Base-by-base conservation (phyloP, 108 stramenopile genomes). In the Cyclotella kingstonii region DNA sequence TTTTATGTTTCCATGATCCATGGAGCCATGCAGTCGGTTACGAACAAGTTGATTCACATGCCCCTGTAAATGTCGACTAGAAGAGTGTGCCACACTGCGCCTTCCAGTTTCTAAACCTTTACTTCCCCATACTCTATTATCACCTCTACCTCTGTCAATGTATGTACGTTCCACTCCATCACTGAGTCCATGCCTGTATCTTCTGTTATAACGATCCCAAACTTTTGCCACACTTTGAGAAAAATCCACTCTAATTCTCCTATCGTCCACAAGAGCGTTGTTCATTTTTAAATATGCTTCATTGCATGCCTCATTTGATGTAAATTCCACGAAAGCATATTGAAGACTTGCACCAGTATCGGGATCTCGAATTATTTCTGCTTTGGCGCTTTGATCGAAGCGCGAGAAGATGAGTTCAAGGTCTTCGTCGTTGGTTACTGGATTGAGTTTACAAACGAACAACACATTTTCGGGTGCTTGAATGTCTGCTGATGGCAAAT, bases 241-340 rank as follows among this genome's bases (percentile, higher is more conserved):
- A 56, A 99, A 99, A 59, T 98, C 98, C 28, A 99, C 99, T 47
- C 89, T 79, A 41, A 99, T 98, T 38, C 99, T 76, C 30, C 98
- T 81, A 62, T 99, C 97, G 63, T 98, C 99, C 10, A 99, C 89
- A 14, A 99, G 71, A 2, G 94, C 97, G 81, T 98, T 98, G 72
- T 99, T 98, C 99, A 98, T 98, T 85, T 98, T 98, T 54, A 96
- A 90, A 78, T 95, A 99, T 2, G 99, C 99, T 66, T 98, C 95
- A 21, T 81, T 82, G 48, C 95, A 96, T 35, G 84, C 72, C 56
- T 92, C 85, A 9, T 89, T 84, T 5, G 75, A 80, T 33, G 81
- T 81, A 68, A 98, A 99, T 67, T 97, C 96, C 9, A 97, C 89
- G 75, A 99, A 99, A 10, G 96, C 98, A 73, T 97, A 99, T 42